These are phyloP conservation scores for Sporothrix euskadiensis DNA, from an alignment of 2,329 filamentous ascomycete genomes.

Conservation along the genomic window DNA sequence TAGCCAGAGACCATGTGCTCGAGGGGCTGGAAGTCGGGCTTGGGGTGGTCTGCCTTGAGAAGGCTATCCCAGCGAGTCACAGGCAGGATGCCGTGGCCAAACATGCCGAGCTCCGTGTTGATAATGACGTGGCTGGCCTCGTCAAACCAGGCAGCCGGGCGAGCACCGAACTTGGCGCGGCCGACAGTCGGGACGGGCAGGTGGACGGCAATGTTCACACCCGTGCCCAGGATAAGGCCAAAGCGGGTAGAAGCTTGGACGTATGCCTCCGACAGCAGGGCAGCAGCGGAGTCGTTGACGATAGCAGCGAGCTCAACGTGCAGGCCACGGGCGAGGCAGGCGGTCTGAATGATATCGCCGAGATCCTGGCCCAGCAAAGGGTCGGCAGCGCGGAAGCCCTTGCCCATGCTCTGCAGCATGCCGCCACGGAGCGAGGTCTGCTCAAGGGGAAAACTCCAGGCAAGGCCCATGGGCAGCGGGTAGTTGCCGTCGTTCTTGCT, in stretches of 20 bases:
- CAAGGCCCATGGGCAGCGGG: conserved; percentile 60
- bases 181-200: conserved; percentile 60
- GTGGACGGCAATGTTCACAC: conserved; percentile 66
- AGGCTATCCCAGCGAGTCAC: conserved; percentile 61
- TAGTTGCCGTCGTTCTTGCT: conserved; percentile 38
- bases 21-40: conserved; percentile 62
- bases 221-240: conserved; percentile 66
- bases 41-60: conserved; percentile 54
- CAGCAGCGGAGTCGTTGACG: conserved; percentile 68
- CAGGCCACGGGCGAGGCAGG: conserved; percentile 54
- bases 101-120: conserved; percentile 69
- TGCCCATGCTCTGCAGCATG: conserved; percentile 63
- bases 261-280: conserved; percentile 65
- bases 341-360: conserved; percentile 57
- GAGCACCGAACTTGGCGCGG: conserved; percentile 56
- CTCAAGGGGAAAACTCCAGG: conserved; percentile 72
- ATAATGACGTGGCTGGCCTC: conserved; percentile 63
- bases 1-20: conserved; percentile 65
- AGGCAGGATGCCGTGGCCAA: conserved; percentile 60
- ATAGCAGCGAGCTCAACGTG: conserved; percentile 60
- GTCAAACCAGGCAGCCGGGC: conserved; percentile 58
- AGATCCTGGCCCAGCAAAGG: conserved; percentile 61
- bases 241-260: conserved; percentile 59
- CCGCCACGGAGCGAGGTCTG: conserved; percentile 65
- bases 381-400: conserved; percentile 61